phyloP scores from a whole-genome alignment of 2,329 filamentous ascomycete species.

The Colletotrichum coccodes region DNA sequence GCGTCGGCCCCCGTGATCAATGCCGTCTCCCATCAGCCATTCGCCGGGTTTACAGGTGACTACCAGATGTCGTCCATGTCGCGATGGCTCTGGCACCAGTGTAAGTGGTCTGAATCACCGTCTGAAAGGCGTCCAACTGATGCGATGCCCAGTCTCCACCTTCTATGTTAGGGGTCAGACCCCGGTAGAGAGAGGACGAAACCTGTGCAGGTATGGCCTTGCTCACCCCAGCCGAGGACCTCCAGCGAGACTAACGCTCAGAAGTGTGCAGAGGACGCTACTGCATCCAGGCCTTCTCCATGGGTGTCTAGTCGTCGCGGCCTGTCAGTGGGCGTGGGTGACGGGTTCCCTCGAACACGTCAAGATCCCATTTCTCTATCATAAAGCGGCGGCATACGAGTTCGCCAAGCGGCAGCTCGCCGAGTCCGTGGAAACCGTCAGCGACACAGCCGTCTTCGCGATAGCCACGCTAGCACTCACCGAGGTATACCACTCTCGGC shows the following conservation, averaged over 20 bases:
- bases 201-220: slow-evolving; percentile 46
- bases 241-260: slow-evolving; percentile 18
- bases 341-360: slow-evolving; percentile 56
- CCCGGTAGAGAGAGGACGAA: slow-evolving; percentile 47
- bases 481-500: slow-evolving; percentile 45
- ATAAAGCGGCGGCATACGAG: slow-evolving; percentile 57
- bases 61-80: slow-evolving; percentile 45
- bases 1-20: slow-evolving; percentile 13
- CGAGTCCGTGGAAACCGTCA: slow-evolving; percentile 47
- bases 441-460: slow-evolving; percentile 54
- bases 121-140: not conserved
- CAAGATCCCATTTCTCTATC: slow-evolving; percentile 56
- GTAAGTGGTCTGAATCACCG: slow-evolving; percentile 36
- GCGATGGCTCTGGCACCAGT: slow-evolving; percentile 47
- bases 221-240: not conserved
- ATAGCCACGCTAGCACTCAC: slow-evolving; percentile 55
- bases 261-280: slow-evolving; percentile 54
- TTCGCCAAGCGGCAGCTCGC: slow-evolving; percentile 56
- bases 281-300: slow-evolving; percentile 57
- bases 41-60: slow-evolving; percentile 29
- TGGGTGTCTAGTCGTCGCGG: slow-evolving; percentile 55
- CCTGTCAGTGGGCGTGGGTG: slow-evolving; percentile 57
- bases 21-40: slow-evolving; percentile 29
- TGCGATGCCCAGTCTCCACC: slow-evolving; percentile 46
- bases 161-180: slow-evolving; percentile 53